phyloP scores from a whole-genome alignment of 345 rosid species.

The Linum usitatissimum region DNA sequence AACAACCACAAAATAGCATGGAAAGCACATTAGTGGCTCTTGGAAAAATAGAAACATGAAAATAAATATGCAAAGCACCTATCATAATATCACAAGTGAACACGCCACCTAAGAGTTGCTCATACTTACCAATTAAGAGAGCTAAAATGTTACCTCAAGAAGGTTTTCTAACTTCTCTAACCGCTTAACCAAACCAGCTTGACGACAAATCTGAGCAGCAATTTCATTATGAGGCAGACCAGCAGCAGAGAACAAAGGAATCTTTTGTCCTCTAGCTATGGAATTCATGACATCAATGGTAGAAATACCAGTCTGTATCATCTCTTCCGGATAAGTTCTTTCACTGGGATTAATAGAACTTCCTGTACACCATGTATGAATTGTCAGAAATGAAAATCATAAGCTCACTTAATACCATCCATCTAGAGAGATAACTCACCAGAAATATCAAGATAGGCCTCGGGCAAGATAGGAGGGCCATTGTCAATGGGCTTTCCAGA shows the following conservation, averaged over 20 bases:
- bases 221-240: conserved; percentile 99
- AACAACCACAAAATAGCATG: no score
- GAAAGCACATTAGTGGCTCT: no score
- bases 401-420: background rate
- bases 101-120: background rate
- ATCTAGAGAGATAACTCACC: conserved; percentile 31
- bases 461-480: conserved; percentile 88
- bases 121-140: conserved; percentile 1
- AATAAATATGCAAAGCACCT: background rate
- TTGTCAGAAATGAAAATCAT: background rate
- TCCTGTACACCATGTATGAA: conserved; percentile 29
- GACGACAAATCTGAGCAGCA: conserved; percentile 98
- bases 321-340: conserved; percentile 96
- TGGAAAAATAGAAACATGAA: no score
- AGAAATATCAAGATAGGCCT: conserved; percentile 89
- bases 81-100: background rate
- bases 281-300: conserved; percentile 98
- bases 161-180: conserved; percentile 70
- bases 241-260: conserved; percentile 96
- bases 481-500: conserved; percentile 96
- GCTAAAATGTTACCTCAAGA: conserved; percentile 41
- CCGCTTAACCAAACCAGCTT: conserved; percentile 95
- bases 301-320: conserved; percentile 97
- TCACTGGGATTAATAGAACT: conserved; percentile 98
- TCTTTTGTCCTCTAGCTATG: conserved; percentile 96